Percentiles rank a stretch among this genome's conserved stretches.
Evolutionary conservation across 768 basidiomycete genomes (phyloP).

Genomic region (Strobilomyces echinocephalus): DNA sequence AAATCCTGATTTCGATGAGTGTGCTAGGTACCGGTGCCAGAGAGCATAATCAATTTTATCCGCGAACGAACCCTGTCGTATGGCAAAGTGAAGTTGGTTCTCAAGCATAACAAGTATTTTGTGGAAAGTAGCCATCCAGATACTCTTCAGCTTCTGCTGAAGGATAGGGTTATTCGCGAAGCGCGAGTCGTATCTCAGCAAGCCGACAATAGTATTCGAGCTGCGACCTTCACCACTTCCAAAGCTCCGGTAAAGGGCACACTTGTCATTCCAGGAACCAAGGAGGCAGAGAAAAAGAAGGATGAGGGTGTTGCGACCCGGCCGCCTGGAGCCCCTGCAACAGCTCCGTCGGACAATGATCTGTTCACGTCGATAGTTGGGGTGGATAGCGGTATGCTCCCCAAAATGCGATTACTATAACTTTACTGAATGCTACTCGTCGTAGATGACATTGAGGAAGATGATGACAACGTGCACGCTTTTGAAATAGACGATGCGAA

Average conservation of each 20-base stretch:
- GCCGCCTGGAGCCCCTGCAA: conserved; percentile 26
- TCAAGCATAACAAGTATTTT: conserved; percentile 97
- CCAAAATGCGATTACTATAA: neutral
- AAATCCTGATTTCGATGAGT: conserved; percentile 4
- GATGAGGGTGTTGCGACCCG: conserved; percentile 45
- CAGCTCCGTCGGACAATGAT: conserved; percentile 54
- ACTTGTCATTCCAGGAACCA: conserved; percentile 82
- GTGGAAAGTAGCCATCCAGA: conserved; percentile 96
- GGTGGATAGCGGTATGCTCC: conserved; percentile 70
- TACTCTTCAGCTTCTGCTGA: conserved; percentile 80
- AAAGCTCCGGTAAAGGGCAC: conserved; percentile 81
- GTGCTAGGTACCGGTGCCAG: conserved; percentile 83
- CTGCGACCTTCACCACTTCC: conserved; percentile 69
- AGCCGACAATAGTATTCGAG: conserved; percentile 71
- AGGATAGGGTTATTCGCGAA: conserved; percentile 80
- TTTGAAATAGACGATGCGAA: conserved; percentile 93
- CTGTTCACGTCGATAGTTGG: conserved; percentile 96
- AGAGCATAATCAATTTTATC: conserved; percentile 80
- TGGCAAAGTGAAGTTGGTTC: conserved; percentile 95
- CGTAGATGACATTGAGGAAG: conserved; percentile 92
- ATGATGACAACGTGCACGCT: conserved; percentile 95
- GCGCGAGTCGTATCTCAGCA: conserved; percentile 71
- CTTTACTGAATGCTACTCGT: neutral
- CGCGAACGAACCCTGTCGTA: conserved; percentile 92
- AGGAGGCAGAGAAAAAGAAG: conserved; percentile 67